Conservation (phyloP, 2,329 filamentous ascomycete genomes). For the Ophiostoma angusticollis region DNA sequence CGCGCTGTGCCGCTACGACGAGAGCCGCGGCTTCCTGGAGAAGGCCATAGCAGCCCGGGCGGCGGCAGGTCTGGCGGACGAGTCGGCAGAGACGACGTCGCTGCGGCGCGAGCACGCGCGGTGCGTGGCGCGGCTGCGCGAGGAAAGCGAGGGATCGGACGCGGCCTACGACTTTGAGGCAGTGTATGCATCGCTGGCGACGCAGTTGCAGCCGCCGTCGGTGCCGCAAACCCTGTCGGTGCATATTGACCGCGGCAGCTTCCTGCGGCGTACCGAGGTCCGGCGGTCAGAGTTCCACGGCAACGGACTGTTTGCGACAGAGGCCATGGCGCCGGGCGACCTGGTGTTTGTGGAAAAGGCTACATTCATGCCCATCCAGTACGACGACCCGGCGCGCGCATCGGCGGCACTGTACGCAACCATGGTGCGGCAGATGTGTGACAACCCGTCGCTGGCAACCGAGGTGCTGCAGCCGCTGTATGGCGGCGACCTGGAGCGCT, state of each 20-base stretch:
- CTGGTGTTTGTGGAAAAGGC: constrained; percentile 31
- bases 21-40: constrained; percentile 1
- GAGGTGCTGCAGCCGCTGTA: constrained; percentile 17
- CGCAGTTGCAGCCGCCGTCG: no score
- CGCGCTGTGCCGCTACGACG: constrained; percentile 20
- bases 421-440: constrained; percentile 24
- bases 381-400: constrained; percentile 19
- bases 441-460: constrained; percentile 23
- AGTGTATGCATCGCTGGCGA: constrained; percentile 15
- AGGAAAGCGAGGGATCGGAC: constrained; percentile 17
- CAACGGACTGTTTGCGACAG: constrained; percentile 29
- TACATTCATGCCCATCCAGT: constrained; percentile 26
- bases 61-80: background rate
- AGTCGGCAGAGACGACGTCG: no score
- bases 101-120: constrained; percentile 17
- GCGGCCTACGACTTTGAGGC: constrained; percentile 19
- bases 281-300: constrained; percentile 23
- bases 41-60: background rate
- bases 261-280: constrained; percentile 22
- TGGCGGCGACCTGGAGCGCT: constrained; percentile 22
- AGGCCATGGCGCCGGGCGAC: constrained; percentile 25
- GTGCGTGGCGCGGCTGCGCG: constrained; percentile 16
- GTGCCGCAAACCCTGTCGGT: constrained; percentile 9
- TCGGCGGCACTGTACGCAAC: constrained; percentile 3
- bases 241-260: constrained; percentile 23